phyloP scores from a whole-genome alignment of 2,329 filamentous ascomycete species.

The Neonectria hederae region DNA sequence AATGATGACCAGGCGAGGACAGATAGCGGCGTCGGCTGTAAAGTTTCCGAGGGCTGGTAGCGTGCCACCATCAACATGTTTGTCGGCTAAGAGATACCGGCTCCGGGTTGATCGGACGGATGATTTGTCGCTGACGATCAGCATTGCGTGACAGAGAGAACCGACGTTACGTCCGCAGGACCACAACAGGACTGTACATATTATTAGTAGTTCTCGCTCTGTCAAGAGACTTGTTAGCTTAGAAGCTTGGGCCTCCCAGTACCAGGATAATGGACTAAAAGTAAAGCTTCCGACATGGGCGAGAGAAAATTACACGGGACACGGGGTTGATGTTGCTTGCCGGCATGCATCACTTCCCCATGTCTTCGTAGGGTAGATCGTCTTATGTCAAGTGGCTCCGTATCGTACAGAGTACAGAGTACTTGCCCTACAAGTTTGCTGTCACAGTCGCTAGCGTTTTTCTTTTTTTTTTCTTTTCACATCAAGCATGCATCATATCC shows the following conservation, averaged over 20 bases:
- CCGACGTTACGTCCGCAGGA: slow-evolving; percentile 15
- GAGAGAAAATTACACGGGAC: neutral
- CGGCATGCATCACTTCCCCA: slow-evolving; percentile 4
- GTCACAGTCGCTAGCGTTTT: slow-evolving; percentile 3
- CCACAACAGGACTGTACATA: too few species aligned
- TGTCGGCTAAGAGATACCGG: neutral
- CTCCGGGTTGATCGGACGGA: slow-evolving; percentile 5
- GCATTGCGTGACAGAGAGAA: slow-evolving; percentile 4
- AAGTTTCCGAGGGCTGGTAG: neutral
- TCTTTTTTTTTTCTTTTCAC: slow-evolving; percentile 17
- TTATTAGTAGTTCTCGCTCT: slow-evolving; percentile 23
- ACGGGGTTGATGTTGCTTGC: slow-evolving; percentile 5
- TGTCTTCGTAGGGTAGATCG: slow-evolving; percentile 1
- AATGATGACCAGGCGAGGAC: neutral
- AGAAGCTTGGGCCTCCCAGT: slow-evolving; percentile 7
- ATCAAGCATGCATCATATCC: neutral
- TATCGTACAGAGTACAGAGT: neutral
- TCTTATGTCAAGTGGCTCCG: neutral
- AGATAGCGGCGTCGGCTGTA: neutral
- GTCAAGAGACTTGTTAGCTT: slow-evolving; percentile 1
- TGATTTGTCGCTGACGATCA: slow-evolving; percentile 10
- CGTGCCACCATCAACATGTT: slow-evolving; percentile 8
- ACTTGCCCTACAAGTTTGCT: neutral
- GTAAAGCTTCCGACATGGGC: slow-evolving; percentile 10
- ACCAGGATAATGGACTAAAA: slow-evolving; percentile 1